Percentiles rank a stretch among this genome's conserved stretches.
Conservation (phyloP, 345 rosid genomes). For the Bretschneidera sinensis region DNA sequence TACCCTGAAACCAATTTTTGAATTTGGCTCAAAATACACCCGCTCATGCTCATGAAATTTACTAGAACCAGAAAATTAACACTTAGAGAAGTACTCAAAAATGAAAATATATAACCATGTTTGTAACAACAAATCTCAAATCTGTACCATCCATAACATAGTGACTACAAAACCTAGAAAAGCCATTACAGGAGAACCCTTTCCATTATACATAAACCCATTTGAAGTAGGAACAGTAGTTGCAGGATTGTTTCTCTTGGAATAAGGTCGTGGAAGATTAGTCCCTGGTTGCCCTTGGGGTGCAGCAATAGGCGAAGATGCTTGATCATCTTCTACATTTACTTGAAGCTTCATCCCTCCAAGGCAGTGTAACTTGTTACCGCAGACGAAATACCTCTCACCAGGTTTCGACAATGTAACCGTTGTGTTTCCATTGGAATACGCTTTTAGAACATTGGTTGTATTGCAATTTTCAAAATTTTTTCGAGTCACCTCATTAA, state of each 20-base stretch:
- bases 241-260: slow-evolving; percentile 49
- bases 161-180: slow-evolving; percentile 14
- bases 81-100: too few species aligned
- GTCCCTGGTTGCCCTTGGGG: slow-evolving; percentile 39
- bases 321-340: slow-evolving; percentile 32
- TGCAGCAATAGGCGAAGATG: slow-evolving; percentile 41
- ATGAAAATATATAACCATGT: too few species aligned
- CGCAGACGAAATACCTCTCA: slow-evolving; percentile 51
- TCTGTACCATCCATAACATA: slow-evolving; percentile 1
- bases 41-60: too few species aligned
- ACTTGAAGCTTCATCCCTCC: slow-evolving; percentile 84
- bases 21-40: too few species aligned
- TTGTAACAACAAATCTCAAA: neutral
- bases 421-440: slow-evolving; percentile 75
- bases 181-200: slow-evolving; percentile 18
- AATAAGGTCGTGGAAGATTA: slow-evolving; percentile 32
- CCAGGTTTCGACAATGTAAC: slow-evolving; percentile 54
- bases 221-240: slow-evolving; percentile 37
- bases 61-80: too few species aligned
- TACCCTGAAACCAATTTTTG: too few species aligned
- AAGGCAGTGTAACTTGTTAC: slow-evolving; percentile 63
- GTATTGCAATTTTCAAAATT: slow-evolving; percentile 54
- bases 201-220: slow-evolving; percentile 9
- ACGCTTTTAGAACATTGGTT: slow-evolving; percentile 39
- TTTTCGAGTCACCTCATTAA: slow-evolving; percentile 48